These are phyloP conservation scores for Gnaphalium uliginosum DNA, from an alignment of 129 eudicot species.

Conservation along the genomic window DNA sequence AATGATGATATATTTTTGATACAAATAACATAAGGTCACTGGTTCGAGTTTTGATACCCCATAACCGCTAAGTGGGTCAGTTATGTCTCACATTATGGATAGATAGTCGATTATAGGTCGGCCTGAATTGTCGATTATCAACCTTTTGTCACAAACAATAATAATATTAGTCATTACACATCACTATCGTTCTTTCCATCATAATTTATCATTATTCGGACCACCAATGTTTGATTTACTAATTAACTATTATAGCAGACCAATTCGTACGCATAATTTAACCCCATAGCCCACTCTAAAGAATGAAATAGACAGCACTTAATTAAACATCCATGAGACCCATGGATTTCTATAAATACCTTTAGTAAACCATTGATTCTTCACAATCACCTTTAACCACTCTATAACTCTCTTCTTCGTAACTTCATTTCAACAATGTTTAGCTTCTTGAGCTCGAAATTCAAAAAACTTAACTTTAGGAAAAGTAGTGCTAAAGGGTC, in stretches of 20 bases:
- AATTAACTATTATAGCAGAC: neutral
- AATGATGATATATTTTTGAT: no score
- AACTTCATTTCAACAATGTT: constrained; percentile 14
- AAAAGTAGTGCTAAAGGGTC: constrained; percentile 10
- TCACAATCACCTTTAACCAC: neutral
- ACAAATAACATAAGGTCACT: no score
- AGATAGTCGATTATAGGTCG: no score
- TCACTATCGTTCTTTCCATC: no score
- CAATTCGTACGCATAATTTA: constrained; percentile 15
- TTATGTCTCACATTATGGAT: no score
- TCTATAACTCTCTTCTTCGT: neutral
- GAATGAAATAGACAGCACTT: neutral
- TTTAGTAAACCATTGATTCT: neutral
- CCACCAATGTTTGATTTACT: neutral
- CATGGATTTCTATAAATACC: constrained; percentile 3
- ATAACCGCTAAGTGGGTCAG: no score
- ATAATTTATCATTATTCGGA: neutral
- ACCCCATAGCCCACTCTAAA: constrained; percentile 7
- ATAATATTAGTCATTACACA: no score
- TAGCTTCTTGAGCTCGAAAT: constrained; percentile 13
- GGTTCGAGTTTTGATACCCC: no score
- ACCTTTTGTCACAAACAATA: no score
- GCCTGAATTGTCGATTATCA: no score
- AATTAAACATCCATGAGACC: neutral
- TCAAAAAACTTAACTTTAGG: neutral